Percentiles rank a stretch among this genome's conserved stretches.
Evolutionary conservation across 768 basidiomycete species (phyloP).

Genomic region (Vishniacozyma victoriae): DNA sequence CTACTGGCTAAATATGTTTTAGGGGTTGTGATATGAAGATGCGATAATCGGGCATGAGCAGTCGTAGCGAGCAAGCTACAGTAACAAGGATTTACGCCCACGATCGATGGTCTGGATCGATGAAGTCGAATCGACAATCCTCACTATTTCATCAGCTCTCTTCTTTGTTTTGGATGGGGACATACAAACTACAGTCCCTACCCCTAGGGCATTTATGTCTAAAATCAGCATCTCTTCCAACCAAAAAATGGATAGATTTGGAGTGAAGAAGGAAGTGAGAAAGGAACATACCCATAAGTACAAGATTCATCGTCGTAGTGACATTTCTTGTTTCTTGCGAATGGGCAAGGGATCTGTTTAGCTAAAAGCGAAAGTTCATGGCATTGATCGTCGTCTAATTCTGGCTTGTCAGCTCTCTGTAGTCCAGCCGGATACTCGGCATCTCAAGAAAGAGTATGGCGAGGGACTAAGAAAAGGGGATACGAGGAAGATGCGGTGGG

Average conservation of each 20-base stretch:
- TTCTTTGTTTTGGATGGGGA: not conserved
- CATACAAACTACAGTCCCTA: not conserved
- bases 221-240: not conserved
- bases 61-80: too few relatives aligned
- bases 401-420: conserved; percentile 6
- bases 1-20: too few relatives aligned
- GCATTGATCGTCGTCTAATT: conserved; percentile 23
- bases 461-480: too few relatives aligned
- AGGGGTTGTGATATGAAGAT: too few relatives aligned
- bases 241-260: not conserved
- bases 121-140: not conserved
- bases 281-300: not conserved
- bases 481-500: too few relatives aligned
- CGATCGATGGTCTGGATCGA: not conserved
- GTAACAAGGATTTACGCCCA: too few relatives aligned
- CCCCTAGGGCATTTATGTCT: not conserved
- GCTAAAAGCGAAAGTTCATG: conserved; percentile 28
- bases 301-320: not conserved
- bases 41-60: too few relatives aligned
- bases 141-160: not conserved
- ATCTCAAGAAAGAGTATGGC: too few relatives aligned
- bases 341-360: conserved; percentile 38
- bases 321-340: conserved; percentile 4
- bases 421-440: too few relatives aligned
- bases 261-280: not conserved